Evolutionary conservation across 805 yeast genomes (phyloP), one percentile per base, ranked within the genome.

Genomic region (Candida ulmi): DNA sequence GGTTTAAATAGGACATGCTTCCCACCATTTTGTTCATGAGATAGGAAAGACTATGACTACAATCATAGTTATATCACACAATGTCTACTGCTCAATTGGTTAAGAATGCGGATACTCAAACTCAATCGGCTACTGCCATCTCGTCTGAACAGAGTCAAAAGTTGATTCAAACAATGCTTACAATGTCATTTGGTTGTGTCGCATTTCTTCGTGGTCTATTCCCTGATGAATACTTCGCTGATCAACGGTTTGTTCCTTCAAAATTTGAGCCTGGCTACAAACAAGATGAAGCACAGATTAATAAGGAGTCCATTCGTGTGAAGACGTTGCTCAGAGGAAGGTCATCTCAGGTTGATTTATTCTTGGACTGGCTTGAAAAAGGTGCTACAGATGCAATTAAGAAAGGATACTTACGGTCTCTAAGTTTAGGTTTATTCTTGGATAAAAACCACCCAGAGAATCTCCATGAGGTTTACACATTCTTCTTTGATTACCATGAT

Each of bases 191-290:
- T 46, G 79, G 83, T 2, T 76, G 83, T 48, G 59, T 79, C 21
- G 70, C 80, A 2, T 79, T 68, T 47, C 55, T 78, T 13, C 62
- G 84, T 42, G 78, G 80, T 1, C 57, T 79, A 17, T 78, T 79
- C 43, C 74, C 74, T 8, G 82, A 78, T 44, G 72, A 68, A 11
- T 66, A 63, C 48, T 79, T 74, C 51, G 61, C 61, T 21, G 81
- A 77, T 46, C 71, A 68, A 40, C 52, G 63, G 28, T 72, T 71
- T 52, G 63, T 65, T 4, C 69, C 71, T 2, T 60, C 56, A 17
- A 61, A 61, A 34, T 55, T 55, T 26, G 60, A 56, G 21, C 46
- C 46, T 18, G 51, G 48, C 33, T 59, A 58, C 30, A 38, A 47
- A 28, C 48, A 52, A 0, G 37, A 28, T 1, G 48, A 44, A 25